Evolutionary conservation across 345 rosid genomes (phyloP).

Genomic region (Alliaria petiolata): DNA sequence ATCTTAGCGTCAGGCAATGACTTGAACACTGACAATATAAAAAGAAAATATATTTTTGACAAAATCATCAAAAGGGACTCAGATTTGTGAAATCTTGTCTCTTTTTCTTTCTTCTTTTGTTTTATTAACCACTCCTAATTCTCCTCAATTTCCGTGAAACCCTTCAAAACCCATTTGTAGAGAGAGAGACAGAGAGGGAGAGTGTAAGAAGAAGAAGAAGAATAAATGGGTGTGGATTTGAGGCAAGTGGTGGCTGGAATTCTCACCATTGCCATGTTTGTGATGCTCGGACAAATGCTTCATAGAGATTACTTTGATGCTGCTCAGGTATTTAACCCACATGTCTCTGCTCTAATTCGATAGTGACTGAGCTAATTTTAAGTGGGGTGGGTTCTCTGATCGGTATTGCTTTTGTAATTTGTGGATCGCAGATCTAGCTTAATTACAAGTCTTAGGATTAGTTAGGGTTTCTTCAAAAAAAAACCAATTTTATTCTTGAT

Average conservation of each 20-base stretch:
- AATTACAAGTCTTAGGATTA: neutral
- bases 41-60: no score
- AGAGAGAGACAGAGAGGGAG: neutral
- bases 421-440: slow-evolving; percentile 22
- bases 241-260: slow-evolving; percentile 94
- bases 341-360: neutral
- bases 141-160: slow-evolving; percentile 28
- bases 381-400: no score
- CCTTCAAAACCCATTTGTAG: slow-evolving; percentile 1
- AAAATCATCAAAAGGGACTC: slow-evolving; percentile 26
- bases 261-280: slow-evolving; percentile 88
- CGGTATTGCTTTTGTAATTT: neutral
- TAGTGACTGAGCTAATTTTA: slow-evolving; percentile 15
- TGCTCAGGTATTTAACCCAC: slow-evolving; percentile 39
- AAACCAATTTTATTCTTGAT: neutral
- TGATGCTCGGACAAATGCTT: slow-evolving; percentile 97
- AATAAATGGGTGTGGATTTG: slow-evolving; percentile 94
- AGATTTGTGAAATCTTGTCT: slow-evolving; percentile 25
- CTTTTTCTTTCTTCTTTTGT: neutral
- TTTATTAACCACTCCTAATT: neutral
- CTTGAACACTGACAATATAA: slow-evolving; percentile 6
- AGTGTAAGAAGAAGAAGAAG: neutral
- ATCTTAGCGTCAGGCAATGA: slow-evolving; percentile 8
- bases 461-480: neutral
- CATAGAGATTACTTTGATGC: slow-evolving; percentile 86